Base-by-base conservation (phyloP, 2,329 filamentous ascomycete genomes). In the Trichophyton equinum region DNA sequence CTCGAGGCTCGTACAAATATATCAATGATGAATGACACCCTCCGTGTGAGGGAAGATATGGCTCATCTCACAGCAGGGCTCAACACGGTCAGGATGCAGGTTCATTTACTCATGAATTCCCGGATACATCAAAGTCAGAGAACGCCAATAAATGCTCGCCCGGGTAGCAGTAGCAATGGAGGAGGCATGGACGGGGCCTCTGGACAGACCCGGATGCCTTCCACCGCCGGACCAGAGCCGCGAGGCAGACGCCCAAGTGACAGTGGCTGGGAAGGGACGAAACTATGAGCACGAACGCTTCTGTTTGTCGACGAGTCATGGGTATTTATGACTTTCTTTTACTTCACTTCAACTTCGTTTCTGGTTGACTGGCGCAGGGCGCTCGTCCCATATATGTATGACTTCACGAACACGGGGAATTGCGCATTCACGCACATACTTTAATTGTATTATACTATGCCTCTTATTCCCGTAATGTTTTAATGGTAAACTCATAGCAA, bases 11-110 rank as follows among this genome's bases (percentile, higher is more conserved):
- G 82, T 40, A 79, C 81, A 42, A 83, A 77, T 69, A 83, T 85
- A 81, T 79, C 82, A 62, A 79, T 83, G 46, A 78, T 85, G 73
- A 85, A 84, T 65, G 83, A 85, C 68, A 82, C 78, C 55, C 75
- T 85, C 36, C 80, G 82, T 2, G 77, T 81, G 57, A 82, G 83
- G 62, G 83, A 85, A 65, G 82, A 85, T 62, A 79, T 85, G 73
- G 76, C 82, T 9, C 82, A 84, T 66, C 79, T 81, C 6, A 83
- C 81, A 62, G 82, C 82, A 2, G 82, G 81, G 44, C 76, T 85
- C 51, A 81, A 78, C 65, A 79, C 77, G 15, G 77, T 85, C 63
- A 77, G 81, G 60, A 78, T 84, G 74, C 83, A 85, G 66, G 75
- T 85, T 22, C 82, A 84, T 59, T 85, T 83, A 83, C 75, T 85